Base-by-base conservation (phyloP, 371 early-diverging fungal genomes). In the Phascolomyces articulosus region DNA sequence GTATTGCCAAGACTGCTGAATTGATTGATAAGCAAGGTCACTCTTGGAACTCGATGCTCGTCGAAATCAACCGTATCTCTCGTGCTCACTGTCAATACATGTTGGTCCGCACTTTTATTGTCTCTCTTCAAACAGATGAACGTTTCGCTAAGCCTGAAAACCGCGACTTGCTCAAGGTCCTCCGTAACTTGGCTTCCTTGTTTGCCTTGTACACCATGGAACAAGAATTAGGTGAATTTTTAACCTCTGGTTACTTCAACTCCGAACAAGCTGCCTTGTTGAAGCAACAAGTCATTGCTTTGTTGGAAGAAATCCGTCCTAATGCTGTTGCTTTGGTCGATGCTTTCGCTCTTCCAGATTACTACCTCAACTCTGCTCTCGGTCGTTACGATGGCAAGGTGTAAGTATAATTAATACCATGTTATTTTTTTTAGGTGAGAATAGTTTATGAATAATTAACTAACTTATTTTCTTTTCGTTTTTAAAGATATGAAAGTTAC, bases 301-400 rank as follows among this genome's bases (percentile, higher is more conserved):
- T 85, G 13, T 75, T 90, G n/a, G 80, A 78, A 27, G 70, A 80
- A 16, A 72, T 93, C 18, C 84, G 95, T 3, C 87, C 83, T 26
- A 80, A 92, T 34, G 91, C 90, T 8, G 82, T 93, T 28, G 80
- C 87, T 0, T 74, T 92, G 15, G 92, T 92, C 6, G 93, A 93
- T 66, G 84, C 91, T 2, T 91, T 92, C 74, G 92, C 85, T 51
- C 73, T 91, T 34, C 84, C 93, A 1, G 95, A 94, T 53, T 87
- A 87, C 57, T 74, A 78, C 28, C 79, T 94, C 24, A 87, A 91
- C 70, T 90, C 91, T 34, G 89, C 93, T 11, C 69, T 94, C n/a
- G 95, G 92, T 29, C 78, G 87, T 11, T 81, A 75, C n/a, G 93
- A 93, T 44, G 94, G 93, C 62, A 79, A 82, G 59, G 88, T 90